Percentiles rank a stretch among this genome's conserved stretches.
phyloP scores from a whole-genome alignment of 805 yeast species.

The Candida nemodendra region DNA sequence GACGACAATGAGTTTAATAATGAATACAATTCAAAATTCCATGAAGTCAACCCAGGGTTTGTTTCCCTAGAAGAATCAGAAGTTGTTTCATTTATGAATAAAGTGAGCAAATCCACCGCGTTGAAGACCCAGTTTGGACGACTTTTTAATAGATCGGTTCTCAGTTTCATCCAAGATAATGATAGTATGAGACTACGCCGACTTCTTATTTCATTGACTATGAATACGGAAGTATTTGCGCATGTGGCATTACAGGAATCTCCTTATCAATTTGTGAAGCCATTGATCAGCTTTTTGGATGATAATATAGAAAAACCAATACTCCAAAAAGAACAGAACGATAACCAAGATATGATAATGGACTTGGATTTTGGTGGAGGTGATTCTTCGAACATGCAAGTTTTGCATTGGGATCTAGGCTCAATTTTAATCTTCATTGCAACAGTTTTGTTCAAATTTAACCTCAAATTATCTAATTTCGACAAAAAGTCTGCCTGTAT shows the following conservation, averaged over 20 bases:
- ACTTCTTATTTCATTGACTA: conserved; percentile 49
- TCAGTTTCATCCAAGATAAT: conserved; percentile 37
- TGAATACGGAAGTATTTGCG: conserved; percentile 42
- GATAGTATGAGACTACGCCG: conserved; percentile 47
- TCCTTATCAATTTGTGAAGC: conserved; percentile 42
- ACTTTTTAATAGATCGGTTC: conserved; percentile 32
- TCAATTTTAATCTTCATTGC: conserved; percentile 49
- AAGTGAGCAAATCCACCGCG: conserved; percentile 47
- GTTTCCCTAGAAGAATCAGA: conserved; percentile 52
- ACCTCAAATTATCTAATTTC: conserved; percentile 10
- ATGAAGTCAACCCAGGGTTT: conserved; percentile 47
- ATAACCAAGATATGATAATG: conserved; percentile 24
- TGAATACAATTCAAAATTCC: conserved; percentile 23
- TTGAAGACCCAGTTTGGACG: conserved; percentile 41
- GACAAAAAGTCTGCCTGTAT: conserved; percentile 5
- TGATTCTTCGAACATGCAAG: conserved; percentile 60
- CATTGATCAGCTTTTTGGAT: conserved; percentile 55
- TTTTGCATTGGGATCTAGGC: conserved; percentile 67
- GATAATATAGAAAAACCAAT: conserved; percentile 27
- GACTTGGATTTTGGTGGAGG: conserved; percentile 42
- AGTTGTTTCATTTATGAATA: conserved; percentile 46
- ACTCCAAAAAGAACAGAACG: conserved; percentile 15
- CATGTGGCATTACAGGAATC: conserved; percentile 42
- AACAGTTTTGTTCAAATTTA: conserved; percentile 15
- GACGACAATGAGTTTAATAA: conserved; percentile 14